Conservation (phyloP, 2,329 filamentous ascomycete species). For the Clarireedia paspali region DNA sequence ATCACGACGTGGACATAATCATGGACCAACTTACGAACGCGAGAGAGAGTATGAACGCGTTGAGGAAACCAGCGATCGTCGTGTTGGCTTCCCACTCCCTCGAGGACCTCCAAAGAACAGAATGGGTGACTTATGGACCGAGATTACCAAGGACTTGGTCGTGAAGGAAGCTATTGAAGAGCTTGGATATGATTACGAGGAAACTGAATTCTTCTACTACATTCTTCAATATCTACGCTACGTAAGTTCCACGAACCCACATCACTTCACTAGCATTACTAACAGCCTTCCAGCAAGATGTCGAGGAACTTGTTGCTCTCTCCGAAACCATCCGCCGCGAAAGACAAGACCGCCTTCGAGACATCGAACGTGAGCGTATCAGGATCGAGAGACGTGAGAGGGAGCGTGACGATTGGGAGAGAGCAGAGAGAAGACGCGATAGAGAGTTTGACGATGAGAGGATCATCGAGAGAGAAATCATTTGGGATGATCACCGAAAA, state of each 20-base stretch:
- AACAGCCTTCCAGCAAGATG: conserved; percentile 61
- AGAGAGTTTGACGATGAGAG: conserved; percentile 50
- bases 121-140: conserved; percentile 77
- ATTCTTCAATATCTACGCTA: conserved; percentile 85
- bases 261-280: conserved; percentile 21
- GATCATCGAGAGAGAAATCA: conserved; percentile 59
- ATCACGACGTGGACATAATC: background rate
- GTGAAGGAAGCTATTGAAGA: conserved; percentile 78
- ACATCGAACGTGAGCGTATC: conserved; percentile 48
- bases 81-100: conserved; percentile 28
- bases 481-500: conserved; percentile 42
- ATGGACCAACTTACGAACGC: conserved; percentile 21
- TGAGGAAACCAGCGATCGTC: conserved; percentile 45
- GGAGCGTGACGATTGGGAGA: conserved; percentile 31
- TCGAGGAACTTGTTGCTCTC: conserved; percentile 73
- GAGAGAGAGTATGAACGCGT: conserved; percentile 37
- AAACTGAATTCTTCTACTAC: conserved; percentile 85
- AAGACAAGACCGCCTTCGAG: conserved; percentile 43
- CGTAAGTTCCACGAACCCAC: conserved; percentile 48
- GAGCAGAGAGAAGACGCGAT: conserved; percentile 21
- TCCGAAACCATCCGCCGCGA: conserved; percentile 72
- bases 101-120: conserved; percentile 21
- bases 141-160: conserved; percentile 91
- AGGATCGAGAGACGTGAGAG: conserved; percentile 45
- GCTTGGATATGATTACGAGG: conserved; percentile 80